phyloP scores from a whole-genome alignment of 257 asterid genomes.

The Plantago major region DNA sequence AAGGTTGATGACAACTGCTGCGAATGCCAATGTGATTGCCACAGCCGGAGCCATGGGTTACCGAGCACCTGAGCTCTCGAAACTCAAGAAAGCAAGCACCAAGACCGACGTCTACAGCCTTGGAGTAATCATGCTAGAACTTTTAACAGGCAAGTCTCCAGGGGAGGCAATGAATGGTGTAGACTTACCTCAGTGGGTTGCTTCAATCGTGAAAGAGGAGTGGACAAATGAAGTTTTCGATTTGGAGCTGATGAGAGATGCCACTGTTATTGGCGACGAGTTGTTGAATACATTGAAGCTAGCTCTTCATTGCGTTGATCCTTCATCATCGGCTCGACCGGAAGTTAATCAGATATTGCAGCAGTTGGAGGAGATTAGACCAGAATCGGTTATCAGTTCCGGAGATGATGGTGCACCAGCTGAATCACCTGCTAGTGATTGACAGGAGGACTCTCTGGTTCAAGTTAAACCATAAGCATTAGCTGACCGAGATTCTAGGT shows the following conservation, averaged over 20 bases:
- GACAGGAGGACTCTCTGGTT: background rate
- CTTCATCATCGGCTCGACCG: slow-evolving; percentile 75
- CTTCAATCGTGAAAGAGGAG: slow-evolving; percentile 90
- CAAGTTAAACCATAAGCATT: no score
- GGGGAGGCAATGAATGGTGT: slow-evolving; percentile 79
- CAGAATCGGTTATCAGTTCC: slow-evolving; percentile 53
- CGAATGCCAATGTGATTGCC: slow-evolving; percentile 80
- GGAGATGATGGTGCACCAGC: slow-evolving; percentile 54
- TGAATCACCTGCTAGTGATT: slow-evolving; percentile 44
- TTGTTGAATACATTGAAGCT: slow-evolving; percentile 69
- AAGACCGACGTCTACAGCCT: slow-evolving; percentile 90
- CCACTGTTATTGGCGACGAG: slow-evolving; percentile 83
- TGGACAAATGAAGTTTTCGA: slow-evolving; percentile 97
- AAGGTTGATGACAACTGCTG: slow-evolving; percentile 80
- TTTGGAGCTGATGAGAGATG: slow-evolving; percentile 87
- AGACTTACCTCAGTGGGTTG: slow-evolving; percentile 93
- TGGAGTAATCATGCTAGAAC: slow-evolving; percentile 81
- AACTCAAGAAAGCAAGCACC: slow-evolving; percentile 82
- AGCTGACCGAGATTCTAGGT: no score
- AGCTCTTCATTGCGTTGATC: slow-evolving; percentile 92
- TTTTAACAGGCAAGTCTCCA: slow-evolving; percentile 85
- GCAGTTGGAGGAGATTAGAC: slow-evolving; percentile 85
- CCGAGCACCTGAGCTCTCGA: slow-evolving; percentile 92
- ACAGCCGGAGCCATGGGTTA: slow-evolving; percentile 92
- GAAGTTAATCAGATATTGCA: slow-evolving; percentile 68